A percentile compares a stretch with the other conserved stretches of the same genome.
phyloP scores from a whole-genome alignment of 768 basidiomycete species.

The Auricularia heimuer region DNA sequence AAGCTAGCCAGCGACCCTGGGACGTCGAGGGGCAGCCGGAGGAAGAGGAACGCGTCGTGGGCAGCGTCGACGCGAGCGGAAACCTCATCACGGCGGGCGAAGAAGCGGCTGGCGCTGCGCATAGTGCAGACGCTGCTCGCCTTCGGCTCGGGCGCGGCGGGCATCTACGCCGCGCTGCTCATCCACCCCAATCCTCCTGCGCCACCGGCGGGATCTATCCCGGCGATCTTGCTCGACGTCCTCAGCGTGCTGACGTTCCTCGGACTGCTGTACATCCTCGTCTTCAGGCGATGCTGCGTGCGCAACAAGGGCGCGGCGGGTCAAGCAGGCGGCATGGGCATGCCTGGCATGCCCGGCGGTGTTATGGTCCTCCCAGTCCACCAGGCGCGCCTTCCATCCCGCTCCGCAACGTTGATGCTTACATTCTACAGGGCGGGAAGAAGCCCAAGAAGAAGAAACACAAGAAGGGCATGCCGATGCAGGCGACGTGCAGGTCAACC shows the following conservation, averaged over 20 bases:
- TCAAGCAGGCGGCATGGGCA: conserved; percentile 11
- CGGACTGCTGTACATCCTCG: conserved; percentile 43
- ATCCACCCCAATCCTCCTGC: conserved; percentile 44
- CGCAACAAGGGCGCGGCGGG: conserved; percentile 22
- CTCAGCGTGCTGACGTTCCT: conserved; percentile 45
- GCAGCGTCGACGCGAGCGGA: no score
- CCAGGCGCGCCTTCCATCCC: no score
- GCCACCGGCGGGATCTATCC: conserved; percentile 45
- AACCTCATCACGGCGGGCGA: no score
- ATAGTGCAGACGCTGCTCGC: no score
- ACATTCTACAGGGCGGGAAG: no score
- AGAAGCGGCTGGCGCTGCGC: no score
- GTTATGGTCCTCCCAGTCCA: no score
- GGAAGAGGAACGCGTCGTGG: no score
- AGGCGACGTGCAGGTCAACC: conserved; percentile 56
- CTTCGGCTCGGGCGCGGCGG: conserved; percentile 40
- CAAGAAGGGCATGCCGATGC: conserved; percentile 18
- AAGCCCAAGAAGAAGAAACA: conserved; percentile 34
- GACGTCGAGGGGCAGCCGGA: no score
- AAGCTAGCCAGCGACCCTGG: no score
- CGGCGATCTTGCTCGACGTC: conserved; percentile 48
- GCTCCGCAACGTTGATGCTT: no score
- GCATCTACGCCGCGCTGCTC: conserved; percentile 51
- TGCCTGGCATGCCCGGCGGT: no score
- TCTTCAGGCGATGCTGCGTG: conserved; percentile 47